Conservation (phyloP, 2,329 filamentous ascomycete species). For the Phialophora macrospora region DNA sequence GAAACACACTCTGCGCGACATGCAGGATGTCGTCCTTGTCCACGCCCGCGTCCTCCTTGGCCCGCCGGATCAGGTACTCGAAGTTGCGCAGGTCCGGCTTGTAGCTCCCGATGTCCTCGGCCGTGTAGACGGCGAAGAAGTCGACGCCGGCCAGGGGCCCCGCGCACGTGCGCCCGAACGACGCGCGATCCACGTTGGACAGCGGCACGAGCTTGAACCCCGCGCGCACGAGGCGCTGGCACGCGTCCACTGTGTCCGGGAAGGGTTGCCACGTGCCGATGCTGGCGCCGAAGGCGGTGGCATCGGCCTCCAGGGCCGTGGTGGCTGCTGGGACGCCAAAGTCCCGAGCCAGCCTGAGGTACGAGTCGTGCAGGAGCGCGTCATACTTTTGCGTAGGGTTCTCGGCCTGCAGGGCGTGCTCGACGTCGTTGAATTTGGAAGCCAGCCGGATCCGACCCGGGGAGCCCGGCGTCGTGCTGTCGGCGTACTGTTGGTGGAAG, state of each 20-base stretch:
- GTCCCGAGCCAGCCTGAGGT: slow-evolving; percentile 19
- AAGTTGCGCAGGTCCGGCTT: slow-evolving; percentile 72
- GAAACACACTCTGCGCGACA: slow-evolving; percentile 69
- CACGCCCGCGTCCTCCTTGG: slow-evolving; percentile 60
- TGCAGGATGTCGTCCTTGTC: slow-evolving; percentile 65
- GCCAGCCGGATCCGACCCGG: slow-evolving; percentile 20
- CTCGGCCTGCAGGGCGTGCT: slow-evolving; percentile 55
- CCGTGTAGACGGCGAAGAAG: slow-evolving; percentile 71
- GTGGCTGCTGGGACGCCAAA: slow-evolving; percentile 15
- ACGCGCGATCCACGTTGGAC: slow-evolving; percentile 61
- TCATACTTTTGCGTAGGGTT: slow-evolving; percentile 65
- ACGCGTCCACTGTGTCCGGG: slow-evolving; percentile 60
- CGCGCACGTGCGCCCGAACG: slow-evolving; percentile 54
- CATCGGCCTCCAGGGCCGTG: slow-evolving; percentile 42
- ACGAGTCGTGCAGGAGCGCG: slow-evolving; percentile 54
- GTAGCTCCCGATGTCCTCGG: slow-evolving; percentile 72
- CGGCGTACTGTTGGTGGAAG: slow-evolving; percentile 7
- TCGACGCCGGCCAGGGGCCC: slow-evolving; percentile 58
- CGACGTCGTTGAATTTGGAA: slow-evolving; percentile 47
- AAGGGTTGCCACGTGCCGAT: slow-evolving; percentile 62
- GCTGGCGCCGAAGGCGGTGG: slow-evolving; percentile 53
- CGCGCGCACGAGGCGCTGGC: slow-evolving; percentile 54
- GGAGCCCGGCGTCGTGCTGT: slow-evolving; percentile 16
- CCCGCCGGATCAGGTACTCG: slow-evolving; percentile 63
- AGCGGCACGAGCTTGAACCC: slow-evolving; percentile 61